These are phyloP conservation scores for Mortierella sp. DNA, from an alignment of 371 early-diverging fungal species.

Conservation along the genomic window DNA sequence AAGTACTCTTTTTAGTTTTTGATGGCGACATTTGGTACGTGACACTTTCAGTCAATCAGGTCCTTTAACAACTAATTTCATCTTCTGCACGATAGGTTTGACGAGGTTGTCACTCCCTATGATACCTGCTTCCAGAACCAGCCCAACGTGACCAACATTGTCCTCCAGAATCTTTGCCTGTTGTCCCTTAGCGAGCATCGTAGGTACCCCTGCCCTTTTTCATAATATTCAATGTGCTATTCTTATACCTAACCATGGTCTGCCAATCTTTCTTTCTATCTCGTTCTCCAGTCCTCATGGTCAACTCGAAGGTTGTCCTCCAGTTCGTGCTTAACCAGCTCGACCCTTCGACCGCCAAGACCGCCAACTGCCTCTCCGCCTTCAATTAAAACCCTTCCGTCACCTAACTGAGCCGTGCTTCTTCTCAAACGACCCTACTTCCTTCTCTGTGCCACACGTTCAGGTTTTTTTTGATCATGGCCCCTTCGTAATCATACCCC, in stretches of 20 bases:
- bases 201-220: conserved; percentile 1
- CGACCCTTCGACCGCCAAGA: conserved; percentile 38
- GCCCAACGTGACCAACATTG: conserved; percentile 24
- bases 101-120: conserved; percentile 49
- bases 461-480: background rate
- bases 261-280: background rate
- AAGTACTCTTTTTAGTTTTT: background rate
- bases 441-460: background rate
- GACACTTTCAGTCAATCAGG: background rate
- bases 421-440: background rate
- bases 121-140: conserved; percentile 22
- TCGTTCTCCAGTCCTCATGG: conserved; percentile 20
- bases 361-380: conserved; percentile 43
- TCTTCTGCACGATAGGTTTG: conserved; percentile 11
- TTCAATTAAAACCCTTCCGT: conserved; percentile 3
- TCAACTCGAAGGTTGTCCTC: conserved; percentile 37
- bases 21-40: too few species aligned
- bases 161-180: conserved; percentile 41
- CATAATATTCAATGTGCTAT: too few species aligned
- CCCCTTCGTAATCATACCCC: background rate
- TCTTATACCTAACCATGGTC: background rate
- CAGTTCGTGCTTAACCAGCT: conserved; percentile 49
- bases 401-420: too few species aligned
- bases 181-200: conserved; percentile 35
- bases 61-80: background rate